Evolutionary conservation across 129 eudicot species (phyloP).

Genomic region (Ambrosia artemisiifolia): DNA sequence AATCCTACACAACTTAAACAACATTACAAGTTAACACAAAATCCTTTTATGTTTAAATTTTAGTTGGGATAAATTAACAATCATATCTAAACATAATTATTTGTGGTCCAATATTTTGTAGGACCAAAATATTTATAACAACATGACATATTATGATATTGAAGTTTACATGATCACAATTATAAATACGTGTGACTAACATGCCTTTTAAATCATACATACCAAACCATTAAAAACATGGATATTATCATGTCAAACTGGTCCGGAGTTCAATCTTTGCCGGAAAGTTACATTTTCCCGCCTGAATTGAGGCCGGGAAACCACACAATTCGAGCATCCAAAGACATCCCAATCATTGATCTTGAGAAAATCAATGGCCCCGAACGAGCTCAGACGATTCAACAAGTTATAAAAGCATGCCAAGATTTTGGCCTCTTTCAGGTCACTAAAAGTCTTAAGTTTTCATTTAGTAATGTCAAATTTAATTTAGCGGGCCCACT

Average conservation of each 20-base stretch:
- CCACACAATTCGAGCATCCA: constrained; percentile 10
- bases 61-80: not conserved
- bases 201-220: not conserved
- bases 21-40: too few relatives aligned
- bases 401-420: constrained; percentile 3
- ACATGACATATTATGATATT: constrained; percentile 2
- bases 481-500: not conserved
- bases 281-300: constrained; percentile 55
- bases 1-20: too few relatives aligned
- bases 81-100: not conserved
- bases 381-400: constrained; percentile 25
- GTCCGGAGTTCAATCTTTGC: constrained; percentile 42
- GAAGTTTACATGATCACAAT: not conserved
- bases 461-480: not conserved
- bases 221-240: constrained; percentile 25
- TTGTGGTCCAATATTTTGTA: constrained; percentile 13
- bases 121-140: constrained; percentile 3
- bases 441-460: not conserved
- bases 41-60: too few relatives aligned
- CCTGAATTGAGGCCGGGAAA: constrained; percentile 45
- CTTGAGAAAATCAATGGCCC: constrained; percentile 31
- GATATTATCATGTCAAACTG: constrained; percentile 52
- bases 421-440: constrained; percentile 4
- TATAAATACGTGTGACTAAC: constrained; percentile 9
- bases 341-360: constrained; percentile 43